Percentiles rank a stretch among this genome's conserved stretches.
Evolutionary conservation across 169 alveolate genomes (phyloP).

Genomic region (Prorocentrum cordatum): DNA sequence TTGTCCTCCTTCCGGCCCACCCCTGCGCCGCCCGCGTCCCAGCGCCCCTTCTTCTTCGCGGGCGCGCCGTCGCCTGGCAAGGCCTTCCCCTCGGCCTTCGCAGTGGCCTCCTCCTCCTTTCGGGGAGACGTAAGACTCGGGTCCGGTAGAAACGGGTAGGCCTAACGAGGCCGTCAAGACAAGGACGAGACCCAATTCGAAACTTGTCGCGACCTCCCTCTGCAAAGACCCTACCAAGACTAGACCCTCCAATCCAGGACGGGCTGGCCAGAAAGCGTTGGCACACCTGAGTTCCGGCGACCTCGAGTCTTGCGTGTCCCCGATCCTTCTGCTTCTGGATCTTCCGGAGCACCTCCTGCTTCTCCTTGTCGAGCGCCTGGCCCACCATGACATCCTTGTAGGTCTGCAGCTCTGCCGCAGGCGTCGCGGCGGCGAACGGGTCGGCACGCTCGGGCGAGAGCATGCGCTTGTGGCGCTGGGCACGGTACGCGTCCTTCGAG

Average conservation of each 20-base stretch:
- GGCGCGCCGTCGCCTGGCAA: too few species aligned
- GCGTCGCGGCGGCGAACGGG: conserved; percentile 62
- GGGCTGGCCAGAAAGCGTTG: background rate
- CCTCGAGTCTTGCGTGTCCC: background rate
- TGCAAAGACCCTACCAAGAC: background rate
- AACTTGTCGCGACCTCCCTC: background rate
- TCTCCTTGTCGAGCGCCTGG: conserved; percentile 44
- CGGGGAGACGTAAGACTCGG: background rate
- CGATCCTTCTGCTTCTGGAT: conserved; percentile 32
- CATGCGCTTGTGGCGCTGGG: conserved; percentile 51
- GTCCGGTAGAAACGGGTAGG: background rate
- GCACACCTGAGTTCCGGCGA: background rate
- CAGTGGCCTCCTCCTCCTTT: conserved; percentile 66
- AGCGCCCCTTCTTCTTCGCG: too few species aligned
- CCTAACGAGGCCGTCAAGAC: background rate
- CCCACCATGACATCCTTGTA: conserved; percentile 65
- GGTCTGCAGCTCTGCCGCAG: conserved; percentile 53
- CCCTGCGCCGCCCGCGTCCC: too few species aligned
- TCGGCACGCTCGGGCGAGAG: conserved; percentile 69
- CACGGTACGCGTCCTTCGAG: background rate
- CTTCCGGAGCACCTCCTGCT: conserved; percentile 30
- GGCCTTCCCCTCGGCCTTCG: conserved; percentile 62
- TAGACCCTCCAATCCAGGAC: background rate
- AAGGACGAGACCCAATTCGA: background rate
- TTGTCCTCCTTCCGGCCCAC: too few species aligned